Evolutionary conservation across 1,139 yeast species (phyloP), one percentile per base, ranked within the genome.

Genomic region (Scheffersomyces quercinus): DNA sequence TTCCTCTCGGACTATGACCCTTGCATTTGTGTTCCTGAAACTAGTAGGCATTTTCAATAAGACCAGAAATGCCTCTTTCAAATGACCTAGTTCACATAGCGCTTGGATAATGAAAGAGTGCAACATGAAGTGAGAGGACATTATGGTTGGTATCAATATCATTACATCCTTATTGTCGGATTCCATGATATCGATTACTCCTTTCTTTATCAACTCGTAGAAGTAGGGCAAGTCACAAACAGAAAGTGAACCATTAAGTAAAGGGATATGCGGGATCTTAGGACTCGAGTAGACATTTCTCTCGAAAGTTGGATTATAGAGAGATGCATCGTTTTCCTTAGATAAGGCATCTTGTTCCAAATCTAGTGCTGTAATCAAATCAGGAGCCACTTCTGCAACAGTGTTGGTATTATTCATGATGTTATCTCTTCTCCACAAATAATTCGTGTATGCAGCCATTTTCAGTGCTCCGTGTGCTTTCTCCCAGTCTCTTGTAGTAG

Each of bases 151-250:
- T 10, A 57, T 29, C 5, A 65, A 40, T 11, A 43, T 46, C 20
- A 43, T 42, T 5, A 46, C 30, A 8, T 52, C 50, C 12, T 49
- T 41, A n/a, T 28, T 46, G 5, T 37, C 41, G 3, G 46, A 39
- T 10, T 44, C 34, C 34, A 55, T 36, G 41, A 56, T 48, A 28
- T 47, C 45, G 20, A 42, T 35, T 6, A 67, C 53, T 28, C 60
- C 46, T 1, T 49, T 38, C 12, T 50, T 46, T 4, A 70, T 48
- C 35, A 68, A 49, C 3, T 40, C 40, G 16, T 49, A 46, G 46
- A 72, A 70, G 3, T 46, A 38, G 0, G 77, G 77, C 30, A 71
- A 52, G 44, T 73, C 77, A 4, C 53, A 50, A 0, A 59, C 47
- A 10, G 43, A 44, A 3, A 73, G 28, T 0, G 54, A 46, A 0